These are phyloP conservation scores for Aspergillus tanneri DNA, from an alignment of 2,329 filamentous ascomycete species.

Conservation along the genomic window DNA sequence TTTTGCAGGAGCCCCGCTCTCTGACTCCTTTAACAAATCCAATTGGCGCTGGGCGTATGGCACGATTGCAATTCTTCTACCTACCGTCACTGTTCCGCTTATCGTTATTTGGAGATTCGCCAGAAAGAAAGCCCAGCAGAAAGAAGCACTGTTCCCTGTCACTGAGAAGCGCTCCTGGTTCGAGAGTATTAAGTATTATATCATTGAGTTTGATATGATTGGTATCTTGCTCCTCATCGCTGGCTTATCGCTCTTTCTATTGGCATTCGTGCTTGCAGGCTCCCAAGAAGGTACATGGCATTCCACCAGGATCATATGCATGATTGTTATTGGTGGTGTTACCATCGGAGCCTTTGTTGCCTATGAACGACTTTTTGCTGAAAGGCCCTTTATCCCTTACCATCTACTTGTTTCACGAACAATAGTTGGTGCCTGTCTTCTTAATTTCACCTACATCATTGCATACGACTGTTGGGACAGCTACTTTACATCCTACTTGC, in stretches of 20 bases:
- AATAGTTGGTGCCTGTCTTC: constrained; percentile 28
- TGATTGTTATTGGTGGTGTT: constrained; percentile 54
- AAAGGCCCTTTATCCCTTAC: constrained; percentile 18
- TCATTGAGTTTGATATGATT: constrained; percentile 60
- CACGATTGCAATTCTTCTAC: constrained; percentile 59
- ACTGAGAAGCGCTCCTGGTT: constrained; percentile 44
- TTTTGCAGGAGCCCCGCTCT: constrained; percentile 55
- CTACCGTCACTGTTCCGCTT: constrained; percentile 55
- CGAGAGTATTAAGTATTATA: constrained; percentile 52
- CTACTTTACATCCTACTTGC: constrained; percentile 39
- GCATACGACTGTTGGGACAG: constrained; percentile 27
- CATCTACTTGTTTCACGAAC: constrained; percentile 43
- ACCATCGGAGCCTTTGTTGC: constrained; percentile 53
- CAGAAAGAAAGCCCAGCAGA: constrained; percentile 54
- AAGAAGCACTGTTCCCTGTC: constrained; percentile 49
- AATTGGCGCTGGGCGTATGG: constrained; percentile 64
- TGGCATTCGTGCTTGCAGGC: constrained; percentile 51
- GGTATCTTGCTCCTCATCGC: constrained; percentile 60
- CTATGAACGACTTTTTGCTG: constrained; percentile 55
- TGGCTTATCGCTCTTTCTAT: constrained; percentile 53
- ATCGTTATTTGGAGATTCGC: constrained; percentile 54
- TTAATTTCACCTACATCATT: constrained; percentile 25
- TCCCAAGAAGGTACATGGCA: constrained; percentile 29
- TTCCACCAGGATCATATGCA: constrained; percentile 48
- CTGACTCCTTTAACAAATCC: constrained; percentile 49